Evolutionary conservation across 1,284 basidiomycete species (phyloP).

Genomic region (Cryptococcus sp.): DNA sequence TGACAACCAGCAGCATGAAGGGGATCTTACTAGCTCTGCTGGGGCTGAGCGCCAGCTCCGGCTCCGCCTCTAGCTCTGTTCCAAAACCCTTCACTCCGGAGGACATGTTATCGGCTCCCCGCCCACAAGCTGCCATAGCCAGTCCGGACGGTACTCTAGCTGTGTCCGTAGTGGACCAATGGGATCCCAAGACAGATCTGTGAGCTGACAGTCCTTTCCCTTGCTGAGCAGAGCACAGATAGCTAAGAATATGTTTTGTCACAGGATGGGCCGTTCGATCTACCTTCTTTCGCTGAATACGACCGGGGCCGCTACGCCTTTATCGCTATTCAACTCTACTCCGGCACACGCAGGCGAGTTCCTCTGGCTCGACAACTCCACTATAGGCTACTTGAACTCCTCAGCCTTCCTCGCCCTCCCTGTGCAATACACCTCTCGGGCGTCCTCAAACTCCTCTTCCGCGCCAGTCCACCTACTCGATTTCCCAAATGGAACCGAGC

Average conservation of each 20-base stretch:
- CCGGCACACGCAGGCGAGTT: slow-evolving; percentile 28
- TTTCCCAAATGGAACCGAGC: slow-evolving; percentile 57
- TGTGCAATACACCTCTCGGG: slow-evolving; percentile 9
- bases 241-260: background rate
- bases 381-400: slow-evolving; percentile 50
- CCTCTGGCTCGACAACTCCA: slow-evolving; percentile 46
- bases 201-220: slow-evolving; percentile 60
- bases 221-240: too few relatives aligned
- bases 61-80: background rate
- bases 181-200: slow-evolving; percentile 69
- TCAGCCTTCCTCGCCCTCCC: slow-evolving; percentile 29
- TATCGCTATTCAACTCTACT: slow-evolving; percentile 28
- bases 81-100: slow-evolving; percentile 14
- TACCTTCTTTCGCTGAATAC: slow-evolving; percentile 55
- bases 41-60: too few relatives aligned
- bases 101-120: slow-evolving; percentile 69
- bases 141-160: slow-evolving; percentile 68
- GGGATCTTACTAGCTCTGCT: too few relatives aligned
- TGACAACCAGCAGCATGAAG: too few relatives aligned
- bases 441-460: background rate
- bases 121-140: slow-evolving; percentile 67
- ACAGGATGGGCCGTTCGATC: slow-evolving; percentile 69
- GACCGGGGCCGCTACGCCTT: slow-evolving; percentile 17
- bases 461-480: slow-evolving; percentile 29
- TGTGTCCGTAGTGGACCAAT: slow-evolving; percentile 68